These are phyloP conservation scores for Brassica rapa DNA, from an alignment of 345 rosid species.

Conservation along the genomic window DNA sequence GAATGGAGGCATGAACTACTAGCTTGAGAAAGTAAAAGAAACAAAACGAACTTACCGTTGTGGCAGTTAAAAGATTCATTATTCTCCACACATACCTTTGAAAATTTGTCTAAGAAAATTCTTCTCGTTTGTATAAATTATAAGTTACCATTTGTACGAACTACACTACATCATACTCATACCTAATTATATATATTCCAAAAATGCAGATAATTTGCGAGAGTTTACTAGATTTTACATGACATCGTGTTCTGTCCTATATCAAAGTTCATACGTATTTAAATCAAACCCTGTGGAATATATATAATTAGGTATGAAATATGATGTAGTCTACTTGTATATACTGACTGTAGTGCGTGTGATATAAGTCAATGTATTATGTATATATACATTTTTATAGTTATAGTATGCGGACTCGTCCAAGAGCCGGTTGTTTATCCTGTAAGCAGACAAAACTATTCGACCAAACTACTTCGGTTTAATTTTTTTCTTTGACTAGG, in stretches of 20 bases:
- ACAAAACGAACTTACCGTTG: slow-evolving; percentile 22
- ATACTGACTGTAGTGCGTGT: not conserved
- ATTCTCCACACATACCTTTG: not conserved
- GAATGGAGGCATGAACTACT: slow-evolving; percentile 6
- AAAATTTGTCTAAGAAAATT: not conserved
- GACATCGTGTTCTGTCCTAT: not conserved
- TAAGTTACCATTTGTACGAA: not conserved
- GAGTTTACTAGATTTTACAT: not conserved
- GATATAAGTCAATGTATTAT: not conserved
- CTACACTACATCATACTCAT: not conserved
- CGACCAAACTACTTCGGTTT: not conserved
- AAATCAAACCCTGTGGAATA: not conserved
- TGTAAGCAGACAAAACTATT: not conserved
- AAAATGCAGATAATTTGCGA: not conserved
- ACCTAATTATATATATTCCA: not conserved
- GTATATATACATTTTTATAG: not conserved
- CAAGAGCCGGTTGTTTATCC: not conserved
- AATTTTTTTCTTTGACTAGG: slow-evolving; percentile 1
- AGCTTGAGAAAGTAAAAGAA: slow-evolving; percentile 8
- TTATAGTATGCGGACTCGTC: not conserved
- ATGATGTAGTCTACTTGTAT: not conserved
- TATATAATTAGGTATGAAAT: not conserved
- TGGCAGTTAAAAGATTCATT: slow-evolving; percentile 21
- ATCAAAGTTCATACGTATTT: not conserved
- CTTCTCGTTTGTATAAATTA: not conserved